Evolutionary conservation across 129 eudicot genomes (phyloP).

Genomic region (Lonicera japonica): DNA sequence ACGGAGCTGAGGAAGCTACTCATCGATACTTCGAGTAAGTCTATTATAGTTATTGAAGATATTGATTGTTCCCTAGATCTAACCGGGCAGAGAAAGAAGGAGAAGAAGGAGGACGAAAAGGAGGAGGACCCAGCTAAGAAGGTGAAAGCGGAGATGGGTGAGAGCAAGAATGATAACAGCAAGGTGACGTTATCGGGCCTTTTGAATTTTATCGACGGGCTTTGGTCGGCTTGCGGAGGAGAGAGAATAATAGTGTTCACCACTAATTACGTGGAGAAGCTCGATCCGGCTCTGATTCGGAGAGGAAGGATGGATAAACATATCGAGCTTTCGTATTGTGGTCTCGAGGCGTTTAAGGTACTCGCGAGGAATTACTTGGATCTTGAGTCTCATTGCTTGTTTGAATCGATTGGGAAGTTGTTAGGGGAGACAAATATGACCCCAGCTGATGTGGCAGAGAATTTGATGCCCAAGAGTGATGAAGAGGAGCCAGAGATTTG

Average conservation of each 20-base stretch:
- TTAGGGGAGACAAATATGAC: not conserved
- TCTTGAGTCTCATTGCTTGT: not conserved
- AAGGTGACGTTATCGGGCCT: slow-evolving; percentile 4
- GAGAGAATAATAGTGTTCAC: slow-evolving; percentile 7
- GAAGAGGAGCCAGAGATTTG: slow-evolving; percentile 1
- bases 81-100: not conserved
- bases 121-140: not conserved
- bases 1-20: slow-evolving; percentile 8
- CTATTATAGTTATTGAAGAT: slow-evolving; percentile 4
- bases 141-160: not conserved
- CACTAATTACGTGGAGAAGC: slow-evolving; percentile 9
- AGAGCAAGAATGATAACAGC: not conserved
- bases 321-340: not conserved
- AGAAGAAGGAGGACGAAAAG: not conserved
- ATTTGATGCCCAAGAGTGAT: slow-evolving; percentile 4
- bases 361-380: slow-evolving; percentile 8
- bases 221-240: slow-evolving; percentile 2
- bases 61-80: slow-evolving; percentile 3
- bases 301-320: slow-evolving; percentile 4
- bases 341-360: slow-evolving; percentile 4
- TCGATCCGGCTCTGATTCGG: slow-evolving; percentile 5
- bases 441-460: slow-evolving; percentile 5
- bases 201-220: slow-evolving; percentile 4
- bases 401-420: not conserved
- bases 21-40: slow-evolving; percentile 2